Percentiles rank a stretch among this genome's conserved stretches.
These are phyloP conservation scores for Geotrichum ghanense DNA, from an alignment of 805 yeast genomes.

Conservation along the genomic window DNA sequence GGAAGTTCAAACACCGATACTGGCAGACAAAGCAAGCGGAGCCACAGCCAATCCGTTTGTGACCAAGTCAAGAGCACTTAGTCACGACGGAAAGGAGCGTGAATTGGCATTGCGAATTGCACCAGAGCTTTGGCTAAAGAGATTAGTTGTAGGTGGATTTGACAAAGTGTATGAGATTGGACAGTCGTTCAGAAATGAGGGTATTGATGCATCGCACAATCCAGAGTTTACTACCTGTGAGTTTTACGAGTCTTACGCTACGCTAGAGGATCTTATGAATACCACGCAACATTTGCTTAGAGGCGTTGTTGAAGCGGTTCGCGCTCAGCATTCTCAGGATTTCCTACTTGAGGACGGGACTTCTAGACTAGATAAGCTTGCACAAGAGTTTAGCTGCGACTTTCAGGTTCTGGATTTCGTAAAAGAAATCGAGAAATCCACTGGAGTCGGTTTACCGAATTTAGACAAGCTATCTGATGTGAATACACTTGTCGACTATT, in stretches of 20 bases:
- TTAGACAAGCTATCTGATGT: slow-evolving; percentile 27
- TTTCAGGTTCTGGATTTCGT: slow-evolving; percentile 52
- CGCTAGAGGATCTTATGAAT: slow-evolving; percentile 52
- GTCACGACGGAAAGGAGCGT: slow-evolving; percentile 6
- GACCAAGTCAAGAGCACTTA: slow-evolving; percentile 33
- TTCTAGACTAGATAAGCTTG: slow-evolving; percentile 6
- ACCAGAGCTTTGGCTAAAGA: slow-evolving; percentile 90
- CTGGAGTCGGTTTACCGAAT: slow-evolving; percentile 45
- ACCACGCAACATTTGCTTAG: slow-evolving; percentile 50
- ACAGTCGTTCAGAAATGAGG: slow-evolving; percentile 79
- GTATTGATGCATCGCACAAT: slow-evolving; percentile 84
- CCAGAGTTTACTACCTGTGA: slow-evolving; percentile 91
- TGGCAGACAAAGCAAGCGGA: slow-evolving; percentile 63
- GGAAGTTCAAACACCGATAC: slow-evolving; percentile 84
- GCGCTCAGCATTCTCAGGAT: slow-evolving; percentile 4
- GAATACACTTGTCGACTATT: slow-evolving; percentile 32
- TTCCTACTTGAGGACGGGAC: slow-evolving; percentile 8
- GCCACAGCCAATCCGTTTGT: slow-evolving; percentile 86
- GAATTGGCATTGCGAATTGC: slow-evolving; percentile 70
- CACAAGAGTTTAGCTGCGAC: slow-evolving; percentile 8
- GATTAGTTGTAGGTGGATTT: slow-evolving; percentile 71
- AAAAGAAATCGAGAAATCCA: slow-evolving; percentile 42
- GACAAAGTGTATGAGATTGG: slow-evolving; percentile 79
- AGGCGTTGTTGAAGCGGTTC: slow-evolving; percentile 28
- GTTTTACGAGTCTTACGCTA: slow-evolving; percentile 65